Conservation (phyloP, 768 basidiomycete genomes). For the Flagelloscypha sp. region DNA sequence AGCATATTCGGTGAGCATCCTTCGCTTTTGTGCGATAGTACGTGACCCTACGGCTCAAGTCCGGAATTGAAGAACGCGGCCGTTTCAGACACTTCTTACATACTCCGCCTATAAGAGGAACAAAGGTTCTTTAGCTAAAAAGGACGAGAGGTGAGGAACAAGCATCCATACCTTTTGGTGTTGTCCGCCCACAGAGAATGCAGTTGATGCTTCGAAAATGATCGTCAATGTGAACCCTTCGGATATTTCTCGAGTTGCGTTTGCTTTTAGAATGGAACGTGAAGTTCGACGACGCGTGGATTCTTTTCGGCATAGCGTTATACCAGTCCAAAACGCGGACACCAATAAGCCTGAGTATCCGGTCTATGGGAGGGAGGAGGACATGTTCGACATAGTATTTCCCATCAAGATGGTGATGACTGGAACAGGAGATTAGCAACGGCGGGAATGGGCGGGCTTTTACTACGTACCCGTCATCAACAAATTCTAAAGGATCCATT, state of each 20-base stretch:
- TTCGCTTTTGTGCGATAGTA: too few relatives aligned
- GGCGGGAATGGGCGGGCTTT: not conserved
- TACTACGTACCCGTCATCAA: conserved; percentile 48
- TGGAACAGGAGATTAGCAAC: conserved; percentile 23
- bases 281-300: conserved; percentile 25
- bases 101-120: too few relatives aligned
- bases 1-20: conserved; percentile 62
- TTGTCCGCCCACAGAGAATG: conserved; percentile 51
- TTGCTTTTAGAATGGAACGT: conserved; percentile 20
- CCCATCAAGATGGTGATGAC: conserved; percentile 72
- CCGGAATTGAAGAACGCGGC: conserved; percentile 46
- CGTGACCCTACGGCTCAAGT: conserved; percentile 46
- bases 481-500: conserved; percentile 60
- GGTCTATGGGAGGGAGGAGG: conserved; percentile 82
- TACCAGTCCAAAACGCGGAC: conserved; percentile 86
- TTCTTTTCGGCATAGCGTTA: conserved; percentile 70
- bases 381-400: conserved; percentile 82
- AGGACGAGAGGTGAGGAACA: too few relatives aligned
- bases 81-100: conserved; percentile 52
- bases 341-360: conserved; percentile 87
- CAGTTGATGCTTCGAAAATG: conserved; percentile 71
- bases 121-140: too few relatives aligned
- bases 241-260: conserved; percentile 18
- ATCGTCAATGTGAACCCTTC: conserved; percentile 53
- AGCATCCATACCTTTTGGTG: conserved; percentile 39